Base-by-base conservation (phyloP, 2,329 filamentous ascomycete species). In the Stagonosporopsis chrysanthemi region DNA sequence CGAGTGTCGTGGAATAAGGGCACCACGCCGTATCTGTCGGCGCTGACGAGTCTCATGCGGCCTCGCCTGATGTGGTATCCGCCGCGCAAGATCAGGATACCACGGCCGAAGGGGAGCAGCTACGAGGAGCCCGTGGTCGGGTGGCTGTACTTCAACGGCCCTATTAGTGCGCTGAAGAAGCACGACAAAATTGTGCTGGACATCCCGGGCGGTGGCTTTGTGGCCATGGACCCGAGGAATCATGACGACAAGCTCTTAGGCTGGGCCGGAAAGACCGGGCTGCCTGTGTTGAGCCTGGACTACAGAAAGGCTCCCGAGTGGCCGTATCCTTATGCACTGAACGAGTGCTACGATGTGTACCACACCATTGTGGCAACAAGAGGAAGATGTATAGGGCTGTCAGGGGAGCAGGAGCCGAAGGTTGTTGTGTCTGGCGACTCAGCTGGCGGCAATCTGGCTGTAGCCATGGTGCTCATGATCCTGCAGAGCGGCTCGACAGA, bases 1-100 rank as follows among this genome's bases (percentile, higher is more conserved):
- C 86, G 95, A 6, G 88, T 97, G 7, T 91, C 91, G 52, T 99
- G 95, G 95, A 96, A 98, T 71, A 99, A 99, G 75, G 88, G 90
- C 12, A 96, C 87, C 0, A 93, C 92, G 8, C 93, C 95, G 0
- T 97, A 97, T 71, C 80, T 99, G 15, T 81, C 84, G 48, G 88
- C 90, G 58, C 75, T 95, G 50, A 89, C 90, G 48, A 85, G 81
- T 14, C 73, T 97, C 51, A 76, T 94, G 75, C 85, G 93, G 2
- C 94, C 93, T 1, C 85, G 89, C 17, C 86, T 96, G 62, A 94
- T 90, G 66, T 86, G 85, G 58, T 96, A 93, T 80, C 86, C 89
- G 6, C 92, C 95, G 2, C 85, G 94, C 43, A 88, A 89, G 52
- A 88, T 98, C 47, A 85, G 92, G 19, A 97, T 99, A 59, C 89